These are phyloP conservation scores for Ehretia macrophylla DNA, from an alignment of 257 asterid genomes.

Conservation along the genomic window DNA sequence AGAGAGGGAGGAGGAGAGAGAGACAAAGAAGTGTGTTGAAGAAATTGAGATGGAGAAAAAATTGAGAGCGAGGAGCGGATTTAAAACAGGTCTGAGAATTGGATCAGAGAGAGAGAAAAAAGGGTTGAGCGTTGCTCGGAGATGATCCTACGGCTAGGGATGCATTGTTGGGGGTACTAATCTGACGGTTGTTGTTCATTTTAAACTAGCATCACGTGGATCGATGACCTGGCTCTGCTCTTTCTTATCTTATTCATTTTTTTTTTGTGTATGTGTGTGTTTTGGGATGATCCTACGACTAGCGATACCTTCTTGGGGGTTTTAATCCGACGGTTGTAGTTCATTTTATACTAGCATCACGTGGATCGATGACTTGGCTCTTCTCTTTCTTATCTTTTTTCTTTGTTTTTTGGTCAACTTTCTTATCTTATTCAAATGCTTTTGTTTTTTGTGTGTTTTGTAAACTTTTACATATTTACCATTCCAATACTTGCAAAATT, in stretches of 20 bases:
- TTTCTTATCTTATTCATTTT: too few species aligned
- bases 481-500: too few species aligned
- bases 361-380: conserved; percentile 61
- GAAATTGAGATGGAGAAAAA: not conserved
- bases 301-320: not conserved
- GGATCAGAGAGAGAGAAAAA: not conserved
- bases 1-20: not conserved
- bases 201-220: conserved; percentile 21
- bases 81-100: conserved; percentile 8
- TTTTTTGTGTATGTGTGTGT: too few species aligned
- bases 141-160: not conserved
- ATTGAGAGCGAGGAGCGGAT: conserved; percentile 3
- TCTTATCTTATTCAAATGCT: conserved; percentile 11
- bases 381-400: conserved; percentile 32
- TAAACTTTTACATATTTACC: not conserved
- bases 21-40: not conserved
- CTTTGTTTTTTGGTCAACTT: too few species aligned
- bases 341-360: not conserved
- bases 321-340: conserved; percentile 27
- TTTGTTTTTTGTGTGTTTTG: not conserved
- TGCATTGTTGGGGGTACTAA: not conserved
- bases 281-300: too few species aligned
- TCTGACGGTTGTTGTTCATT: conserved; percentile 17
- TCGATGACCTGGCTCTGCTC: conserved; percentile 54
- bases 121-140: too few species aligned